Evolutionary conservation across 352 stramenopile species (phyloP).

Genomic region (Phytophthora pistaciae): DNA sequence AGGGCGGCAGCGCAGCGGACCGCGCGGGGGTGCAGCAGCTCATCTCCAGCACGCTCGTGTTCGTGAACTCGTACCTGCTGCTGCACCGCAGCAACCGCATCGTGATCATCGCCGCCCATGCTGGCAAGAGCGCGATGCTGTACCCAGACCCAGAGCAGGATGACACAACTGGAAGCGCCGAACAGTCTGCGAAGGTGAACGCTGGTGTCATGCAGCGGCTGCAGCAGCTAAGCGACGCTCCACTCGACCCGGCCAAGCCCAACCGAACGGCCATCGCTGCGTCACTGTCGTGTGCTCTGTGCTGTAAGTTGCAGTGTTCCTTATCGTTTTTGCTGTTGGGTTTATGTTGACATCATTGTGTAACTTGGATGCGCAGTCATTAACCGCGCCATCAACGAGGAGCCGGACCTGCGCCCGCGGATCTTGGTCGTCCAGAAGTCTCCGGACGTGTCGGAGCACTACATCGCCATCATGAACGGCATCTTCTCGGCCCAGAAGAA

Average conservation of each 20-base stretch:
- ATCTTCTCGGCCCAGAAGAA: slow-evolving; percentile 93
- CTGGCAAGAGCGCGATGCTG: slow-evolving; percentile 74
- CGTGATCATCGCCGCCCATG: slow-evolving; percentile 84
- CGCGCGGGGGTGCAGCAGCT: slow-evolving; percentile 62
- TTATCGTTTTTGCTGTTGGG: neutral
- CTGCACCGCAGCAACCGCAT: slow-evolving; percentile 89
- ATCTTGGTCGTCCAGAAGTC: slow-evolving; percentile 89
- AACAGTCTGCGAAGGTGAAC: slow-evolving; percentile 82
- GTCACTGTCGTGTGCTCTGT: slow-evolving; percentile 80
- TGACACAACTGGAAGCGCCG: slow-evolving; percentile 69
- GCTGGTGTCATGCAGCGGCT: slow-evolving; percentile 77
- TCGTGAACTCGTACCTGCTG: slow-evolving; percentile 89
- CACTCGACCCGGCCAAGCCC: slow-evolving; percentile 57
- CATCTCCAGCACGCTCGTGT: slow-evolving; percentile 82
- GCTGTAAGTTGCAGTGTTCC: slow-evolving; percentile 62
- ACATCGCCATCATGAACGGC: slow-evolving; percentile 92
- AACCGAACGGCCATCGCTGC: slow-evolving; percentile 79
- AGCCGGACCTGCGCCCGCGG: slow-evolving; percentile 76
- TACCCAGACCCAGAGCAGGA: slow-evolving; percentile 76
- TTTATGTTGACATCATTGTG: slow-evolving; percentile 3
- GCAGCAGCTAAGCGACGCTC: slow-evolving; percentile 58
- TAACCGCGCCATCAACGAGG: slow-evolving; percentile 85
- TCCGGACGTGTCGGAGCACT: slow-evolving; percentile 86
- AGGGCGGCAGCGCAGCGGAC: slow-evolving; percentile 36
- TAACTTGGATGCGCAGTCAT: slow-evolving; percentile 61